Percentiles rank a stretch among this genome's conserved stretches.
Conservation (phyloP, 306 rosid species). For the Gynostemma pentaphyllum region DNA sequence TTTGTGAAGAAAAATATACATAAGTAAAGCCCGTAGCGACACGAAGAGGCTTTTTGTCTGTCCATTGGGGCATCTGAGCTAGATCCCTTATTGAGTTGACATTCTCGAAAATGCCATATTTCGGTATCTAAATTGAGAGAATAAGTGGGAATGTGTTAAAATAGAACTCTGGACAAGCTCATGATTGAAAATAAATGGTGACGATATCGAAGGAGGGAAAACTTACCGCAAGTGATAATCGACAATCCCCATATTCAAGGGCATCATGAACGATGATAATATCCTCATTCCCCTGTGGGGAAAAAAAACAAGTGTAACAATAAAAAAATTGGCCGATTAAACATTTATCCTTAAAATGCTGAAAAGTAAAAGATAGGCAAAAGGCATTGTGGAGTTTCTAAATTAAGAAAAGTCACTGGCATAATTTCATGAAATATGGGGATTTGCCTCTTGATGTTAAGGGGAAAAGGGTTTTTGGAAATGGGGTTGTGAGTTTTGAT, state of each 20-base stretch:
- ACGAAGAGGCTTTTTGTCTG: constrained; percentile 60
- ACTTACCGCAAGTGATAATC: constrained; percentile 76
- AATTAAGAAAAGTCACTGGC: constrained; percentile 29
- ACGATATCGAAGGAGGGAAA: constrained; percentile 3
- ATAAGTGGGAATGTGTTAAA: constrained; percentile 2
- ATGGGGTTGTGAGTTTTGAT: too few relatives aligned
- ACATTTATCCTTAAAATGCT: neutral
- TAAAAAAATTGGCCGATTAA: neutral
- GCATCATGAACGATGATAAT: constrained; percentile 81
- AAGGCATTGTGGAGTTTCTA: neutral
- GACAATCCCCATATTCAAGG: constrained; percentile 79
- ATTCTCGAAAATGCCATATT: constrained; percentile 82
- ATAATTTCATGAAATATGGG: too few relatives aligned
- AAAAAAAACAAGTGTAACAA: neutral
- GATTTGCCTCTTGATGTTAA: too few relatives aligned
- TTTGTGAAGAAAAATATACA: constrained; percentile 27
- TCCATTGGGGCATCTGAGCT: constrained; percentile 87
- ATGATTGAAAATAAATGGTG: neutral
- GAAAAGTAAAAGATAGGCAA: neutral
- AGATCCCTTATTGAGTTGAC: constrained; percentile 65
- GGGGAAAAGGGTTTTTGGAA: too few relatives aligned
- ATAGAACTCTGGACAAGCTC: neutral
- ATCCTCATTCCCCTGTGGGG: constrained; percentile 55
- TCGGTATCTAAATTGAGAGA: constrained; percentile 52
- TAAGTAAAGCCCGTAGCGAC: constrained; percentile 92